These are phyloP conservation scores for Chalciporus piperatus DNA, from an alignment of 768 basidiomycete genomes.

Conservation along the genomic window DNA sequence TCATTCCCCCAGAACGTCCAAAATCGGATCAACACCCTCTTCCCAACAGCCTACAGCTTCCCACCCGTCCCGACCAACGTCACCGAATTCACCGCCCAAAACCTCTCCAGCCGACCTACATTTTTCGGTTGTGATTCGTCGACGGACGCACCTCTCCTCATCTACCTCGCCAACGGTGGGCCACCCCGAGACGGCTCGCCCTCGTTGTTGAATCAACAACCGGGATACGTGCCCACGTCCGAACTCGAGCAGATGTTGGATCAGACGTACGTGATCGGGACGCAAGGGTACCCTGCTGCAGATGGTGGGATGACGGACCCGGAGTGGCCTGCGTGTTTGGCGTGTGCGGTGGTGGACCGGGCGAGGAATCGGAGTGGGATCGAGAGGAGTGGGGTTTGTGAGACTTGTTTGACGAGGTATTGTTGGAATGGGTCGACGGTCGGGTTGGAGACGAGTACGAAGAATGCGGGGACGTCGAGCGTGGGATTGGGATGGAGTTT, in stretches of 20 bases:
- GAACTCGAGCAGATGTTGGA: too few species aligned
- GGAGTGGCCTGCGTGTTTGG: conserved; percentile 43
- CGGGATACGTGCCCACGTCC: too few species aligned
- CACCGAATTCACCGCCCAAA: conserved; percentile 28
- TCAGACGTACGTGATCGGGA: too few species aligned
- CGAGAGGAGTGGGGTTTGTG: conserved; percentile 15
- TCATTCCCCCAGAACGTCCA: conserved; percentile 9
- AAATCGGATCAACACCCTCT: conserved; percentile 35
- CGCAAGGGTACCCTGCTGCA: too few species aligned
- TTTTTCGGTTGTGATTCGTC: conserved; percentile 39
- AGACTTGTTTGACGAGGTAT: conserved; percentile 11
- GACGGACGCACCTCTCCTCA: too few species aligned
- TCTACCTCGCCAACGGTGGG: too few species aligned
- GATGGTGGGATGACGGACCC: conserved; percentile 28
- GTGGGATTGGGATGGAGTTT: too few species aligned
- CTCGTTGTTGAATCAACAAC: too few species aligned
- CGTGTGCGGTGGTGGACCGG: conserved; percentile 47
- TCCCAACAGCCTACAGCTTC: conserved; percentile 27
- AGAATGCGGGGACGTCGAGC: too few species aligned
- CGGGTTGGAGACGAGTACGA: conserved; percentile 1
- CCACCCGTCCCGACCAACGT: conserved; percentile 19
- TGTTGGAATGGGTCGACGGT: conserved; percentile 6
- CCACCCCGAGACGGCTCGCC: too few species aligned
- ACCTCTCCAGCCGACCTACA: conserved; percentile 35
- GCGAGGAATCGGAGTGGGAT: conserved; percentile 23